Evolutionary conservation across 2,329 filamentous ascomycete species (phyloP), one percentile per base, ranked within the genome.

Genomic region (Fusarium anthophilum): DNA sequence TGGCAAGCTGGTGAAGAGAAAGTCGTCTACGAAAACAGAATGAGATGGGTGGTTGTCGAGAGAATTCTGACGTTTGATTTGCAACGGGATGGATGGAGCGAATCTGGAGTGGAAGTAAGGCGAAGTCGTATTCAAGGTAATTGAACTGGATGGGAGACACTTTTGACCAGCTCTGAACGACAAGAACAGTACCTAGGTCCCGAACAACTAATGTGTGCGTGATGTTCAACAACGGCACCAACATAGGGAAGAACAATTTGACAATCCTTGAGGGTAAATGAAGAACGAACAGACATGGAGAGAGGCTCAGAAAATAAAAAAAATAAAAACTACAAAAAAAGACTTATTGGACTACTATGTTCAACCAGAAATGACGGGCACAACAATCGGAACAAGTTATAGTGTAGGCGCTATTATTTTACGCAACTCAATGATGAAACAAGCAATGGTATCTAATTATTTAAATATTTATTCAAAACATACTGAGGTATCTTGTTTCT

Each of bases 31-130:
- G 78, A 79, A 63, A 80, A 83, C 61, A 74, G 79, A 50, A 81
- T 83, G 80, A 78, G 82, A 63, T 84, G 82, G 82, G 79, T 82
- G 37, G 73, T 82, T 28, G 81, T 83, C 14, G 82, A 84, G 68
- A 78, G 82, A 22, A 82, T 80, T 44, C 68, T 83, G 37, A 83
- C 82, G 3, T 83, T 83, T 62, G 81, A 81, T 11, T 70, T 83
- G 43, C 77, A 79, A 20, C 81, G 81, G 76, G 82, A 83, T 24
- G 79, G 77, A n/a, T 77, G 77, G 51, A 78, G 70, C 24, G 80
- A 80, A 44, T 66, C 78, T 24, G 75, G 76, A n/a, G 70, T 71
- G 53, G 77, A 79, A 55, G 66, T 74, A 20, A 61, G 62, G n/a
- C 69, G 70, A 51, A 70, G 64, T 35, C 59, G 74, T 53, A 63